A percentile compares a stretch with the other conserved stretches of the same genome.
phyloP scores from a whole-genome alignment of 345 rosid species.

The Viola odorata region DNA sequence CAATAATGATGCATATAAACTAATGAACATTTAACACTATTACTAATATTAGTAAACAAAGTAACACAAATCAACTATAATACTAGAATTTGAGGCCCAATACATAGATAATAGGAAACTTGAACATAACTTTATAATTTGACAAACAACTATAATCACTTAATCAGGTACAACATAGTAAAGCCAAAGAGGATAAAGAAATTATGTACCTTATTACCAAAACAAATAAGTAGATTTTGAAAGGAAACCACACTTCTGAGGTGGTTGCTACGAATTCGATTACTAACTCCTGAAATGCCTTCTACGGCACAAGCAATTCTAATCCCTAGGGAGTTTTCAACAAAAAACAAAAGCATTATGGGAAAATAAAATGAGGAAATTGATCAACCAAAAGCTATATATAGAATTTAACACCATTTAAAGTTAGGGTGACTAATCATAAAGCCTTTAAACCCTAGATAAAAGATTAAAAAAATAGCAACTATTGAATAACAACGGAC shows the following conservation, averaged over 20 bases:
- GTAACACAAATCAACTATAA: no score
- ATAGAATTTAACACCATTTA: background rate
- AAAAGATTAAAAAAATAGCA: no score
- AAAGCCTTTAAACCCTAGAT: no score
- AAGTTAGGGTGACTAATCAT: background rate
- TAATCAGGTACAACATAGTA: no score
- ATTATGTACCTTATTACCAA: conserved; percentile 48
- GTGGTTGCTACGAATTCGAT: conserved; percentile 55
- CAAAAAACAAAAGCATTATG: conserved; percentile 9
- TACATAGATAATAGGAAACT: no score
- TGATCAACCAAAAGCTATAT: background rate
- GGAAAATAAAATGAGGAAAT: conserved; percentile 1
- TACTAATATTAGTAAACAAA: no score
- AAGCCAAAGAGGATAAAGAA: background rate
- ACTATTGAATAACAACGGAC: no score
- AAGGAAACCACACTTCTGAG: conserved; percentile 58
- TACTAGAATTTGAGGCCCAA: no score
- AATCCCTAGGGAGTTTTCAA: conserved; percentile 63
- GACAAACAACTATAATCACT: background rate
- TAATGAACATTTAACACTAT: no score
- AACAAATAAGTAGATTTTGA: conserved; percentile 47
- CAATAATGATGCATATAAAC: no score
- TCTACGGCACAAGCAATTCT: conserved; percentile 77
- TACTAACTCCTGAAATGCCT: conserved; percentile 49
- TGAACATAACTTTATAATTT: background rate